Evolutionary conservation across 345 rosid genomes (phyloP), one percentile per base, ranked within the genome.

Genomic region (Populus ilicifolia): DNA sequence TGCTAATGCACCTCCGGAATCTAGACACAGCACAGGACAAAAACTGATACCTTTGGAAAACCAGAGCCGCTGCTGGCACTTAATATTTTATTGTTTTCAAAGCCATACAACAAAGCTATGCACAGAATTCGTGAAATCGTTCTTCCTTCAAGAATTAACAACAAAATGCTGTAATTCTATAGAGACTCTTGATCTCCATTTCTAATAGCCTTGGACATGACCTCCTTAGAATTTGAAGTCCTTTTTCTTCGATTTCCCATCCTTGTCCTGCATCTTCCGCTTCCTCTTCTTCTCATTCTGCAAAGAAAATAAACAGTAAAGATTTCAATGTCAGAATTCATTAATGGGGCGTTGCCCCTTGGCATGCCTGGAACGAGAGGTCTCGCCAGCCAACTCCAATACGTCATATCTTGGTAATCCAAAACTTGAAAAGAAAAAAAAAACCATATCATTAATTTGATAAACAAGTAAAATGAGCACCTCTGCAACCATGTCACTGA

Each of bases 401-500:
- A 56, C 2, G 23, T 9, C 63, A n/a, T 9, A n/a, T 2, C 29
- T n/a, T 8, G 63, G 23, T n/a, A n/a, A 56, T 56, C 63, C 6
- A n/a, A 21, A 56, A 56, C 27, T 30, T 2, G 0, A 33, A 33
- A 33, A 33, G 4, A 33, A 33, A 33, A 4, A 33, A 33, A 1
- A 56, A 1, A 56, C 9, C 63, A 9, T 56, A 23, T 56, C 13
- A 10, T 65, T 13, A 56, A 63, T 64, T 64, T 27, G 33, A 23
- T 1, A 21, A 56, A 27, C 56, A 25, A 16, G 30, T 56, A 72
- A 44, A 27, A 27, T n/a, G 72, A 82, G 43, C 83, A 93, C 99
- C 99, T 96, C 98, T 1, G 96, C 94, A 50, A 96, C 99, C 99
- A 96, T 96, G 82, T 96, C 98, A 79, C 98, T 94, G 85, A 96